phyloP scores from a whole-genome alignment of 495 filamentous ascomycete genomes.

The Hypoxylon perforatum region DNA sequence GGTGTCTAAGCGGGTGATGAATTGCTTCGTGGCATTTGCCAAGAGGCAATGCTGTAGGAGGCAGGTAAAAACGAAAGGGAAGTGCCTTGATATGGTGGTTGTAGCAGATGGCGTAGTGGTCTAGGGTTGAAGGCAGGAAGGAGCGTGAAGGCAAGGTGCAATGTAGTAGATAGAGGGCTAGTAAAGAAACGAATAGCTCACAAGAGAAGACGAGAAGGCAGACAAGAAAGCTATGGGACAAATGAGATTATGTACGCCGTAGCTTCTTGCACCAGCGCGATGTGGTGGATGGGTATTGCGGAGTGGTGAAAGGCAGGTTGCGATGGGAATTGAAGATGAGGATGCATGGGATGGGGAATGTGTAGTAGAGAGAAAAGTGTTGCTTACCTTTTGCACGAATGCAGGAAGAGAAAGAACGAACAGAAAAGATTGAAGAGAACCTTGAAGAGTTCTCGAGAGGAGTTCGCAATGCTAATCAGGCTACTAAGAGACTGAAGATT shows the following conservation, averaged over 20 bases:
- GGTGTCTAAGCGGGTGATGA: neutral
- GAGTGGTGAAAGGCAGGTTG: neutral
- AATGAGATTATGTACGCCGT: slow-evolving; percentile 10
- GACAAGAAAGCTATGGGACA: slow-evolving; percentile 8
- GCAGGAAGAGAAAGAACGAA: slow-evolving; percentile 29
- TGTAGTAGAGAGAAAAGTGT: neutral
- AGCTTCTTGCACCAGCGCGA: neutral
- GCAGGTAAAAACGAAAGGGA: too few species aligned
- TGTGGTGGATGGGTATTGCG: slow-evolving; percentile 6
- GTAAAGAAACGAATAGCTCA: too few species aligned
- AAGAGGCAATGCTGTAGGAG: too few species aligned
- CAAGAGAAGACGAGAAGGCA: slow-evolving; percentile 1
- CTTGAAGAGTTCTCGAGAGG: neutral
- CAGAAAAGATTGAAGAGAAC: too few species aligned
- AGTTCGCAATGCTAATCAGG: too few species aligned
- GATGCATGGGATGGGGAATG: slow-evolving; percentile 35
- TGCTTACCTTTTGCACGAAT: neutral
- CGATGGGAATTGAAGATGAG: neutral
- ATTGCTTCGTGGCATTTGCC: neutral
- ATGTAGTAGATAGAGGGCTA: too few species aligned
- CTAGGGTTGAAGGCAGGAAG: too few species aligned
- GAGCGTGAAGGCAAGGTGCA: too few species aligned
- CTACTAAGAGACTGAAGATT: neutral
- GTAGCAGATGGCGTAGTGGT: too few species aligned
- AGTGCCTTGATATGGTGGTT: too few species aligned